phyloP scores from a whole-genome alignment of 2,329 filamentous ascomycete genomes.

The Penicillium sp. region DNA sequence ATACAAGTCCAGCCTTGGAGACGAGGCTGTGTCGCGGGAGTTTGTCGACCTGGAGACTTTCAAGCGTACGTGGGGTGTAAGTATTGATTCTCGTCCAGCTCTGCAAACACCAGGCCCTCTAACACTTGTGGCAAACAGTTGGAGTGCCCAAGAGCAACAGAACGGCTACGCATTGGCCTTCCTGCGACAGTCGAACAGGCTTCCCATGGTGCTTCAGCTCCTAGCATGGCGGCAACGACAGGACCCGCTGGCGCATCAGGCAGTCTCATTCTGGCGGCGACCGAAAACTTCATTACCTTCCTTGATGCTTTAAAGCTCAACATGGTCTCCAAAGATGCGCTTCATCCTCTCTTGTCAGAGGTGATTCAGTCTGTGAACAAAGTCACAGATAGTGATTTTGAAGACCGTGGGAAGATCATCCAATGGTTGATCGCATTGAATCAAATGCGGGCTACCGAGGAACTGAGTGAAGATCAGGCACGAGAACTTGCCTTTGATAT shows the following conservation, averaged over 20 bases:
- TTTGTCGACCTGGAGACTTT: slow-evolving; percentile 90
- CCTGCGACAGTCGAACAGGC: slow-evolving; percentile 75
- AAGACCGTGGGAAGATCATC: slow-evolving; percentile 93
- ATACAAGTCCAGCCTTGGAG: slow-evolving; percentile 90
- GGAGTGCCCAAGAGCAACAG: slow-evolving; percentile 90
- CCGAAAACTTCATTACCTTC: slow-evolving; percentile 98
- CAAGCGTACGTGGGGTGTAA: slow-evolving; percentile 86
- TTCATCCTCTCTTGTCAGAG: slow-evolving; percentile 93
- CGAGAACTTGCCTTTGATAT: slow-evolving; percentile 91
- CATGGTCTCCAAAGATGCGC: slow-evolving; percentile 87
- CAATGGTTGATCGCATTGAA: slow-evolving; percentile 98
- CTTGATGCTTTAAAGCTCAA: slow-evolving; percentile 92
- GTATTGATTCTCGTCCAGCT: slow-evolving; percentile 35
- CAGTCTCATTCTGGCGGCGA: slow-evolving; percentile 79
- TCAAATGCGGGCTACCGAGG: slow-evolving; percentile 95
- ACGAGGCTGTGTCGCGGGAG: slow-evolving; percentile 84
- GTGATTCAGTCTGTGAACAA: slow-evolving; percentile 97
- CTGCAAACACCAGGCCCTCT: background rate
- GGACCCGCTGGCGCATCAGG: slow-evolving; percentile 50
- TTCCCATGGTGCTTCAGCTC: slow-evolving; percentile 50
- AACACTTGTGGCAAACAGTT: slow-evolving; percentile 57
- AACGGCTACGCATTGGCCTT: slow-evolving; percentile 87
- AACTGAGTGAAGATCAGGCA: slow-evolving; percentile 82
- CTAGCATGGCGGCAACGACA: slow-evolving; percentile 37
- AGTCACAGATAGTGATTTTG: slow-evolving; percentile 92